These are phyloP conservation scores for Penicillium sclerotiorum DNA, from an alignment of 2,329 filamentous ascomycete genomes.

Conservation along the genomic window DNA sequence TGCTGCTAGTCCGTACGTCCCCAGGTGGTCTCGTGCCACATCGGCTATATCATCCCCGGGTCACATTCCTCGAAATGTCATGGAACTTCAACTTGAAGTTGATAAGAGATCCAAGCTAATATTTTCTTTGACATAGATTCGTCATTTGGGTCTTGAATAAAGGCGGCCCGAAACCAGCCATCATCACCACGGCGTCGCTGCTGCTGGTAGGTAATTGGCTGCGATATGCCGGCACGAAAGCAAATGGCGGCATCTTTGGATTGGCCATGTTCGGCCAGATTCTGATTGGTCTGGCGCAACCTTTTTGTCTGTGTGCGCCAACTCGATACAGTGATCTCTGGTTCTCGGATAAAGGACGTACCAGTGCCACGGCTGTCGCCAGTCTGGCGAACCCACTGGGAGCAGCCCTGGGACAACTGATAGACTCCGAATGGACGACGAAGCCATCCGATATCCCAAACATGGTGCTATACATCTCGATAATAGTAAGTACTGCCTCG, in stretches of 20 bases:
- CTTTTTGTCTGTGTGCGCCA: constrained; percentile 86
- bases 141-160: constrained; percentile 77
- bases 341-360: constrained; percentile 83
- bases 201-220: constrained; percentile 88
- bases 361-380: constrained; percentile 82
- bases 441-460: constrained; percentile 67
- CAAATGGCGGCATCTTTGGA: constrained; percentile 66
- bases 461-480: constrained; percentile 81
- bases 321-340: constrained; percentile 91
- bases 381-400: constrained; percentile 89
- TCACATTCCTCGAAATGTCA: too few species aligned
- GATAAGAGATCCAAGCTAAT: background rate
- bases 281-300: constrained; percentile 83
- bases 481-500: constrained; percentile 65
- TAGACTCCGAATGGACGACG: constrained; percentile 76
- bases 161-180: constrained; percentile 74
- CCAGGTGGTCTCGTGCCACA: background rate
- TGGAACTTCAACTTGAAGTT: background rate
- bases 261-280: constrained; percentile 90
- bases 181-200: constrained; percentile 72
- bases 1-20: constrained; percentile 66
- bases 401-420: constrained; percentile 82
- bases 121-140: constrained; percentile 37
- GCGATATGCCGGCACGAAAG: constrained; percentile 71
- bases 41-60: too few species aligned